Evolutionary conservation across 2,329 filamentous ascomycete genomes (phyloP).

Genomic region (Zalaria obscura): DNA sequence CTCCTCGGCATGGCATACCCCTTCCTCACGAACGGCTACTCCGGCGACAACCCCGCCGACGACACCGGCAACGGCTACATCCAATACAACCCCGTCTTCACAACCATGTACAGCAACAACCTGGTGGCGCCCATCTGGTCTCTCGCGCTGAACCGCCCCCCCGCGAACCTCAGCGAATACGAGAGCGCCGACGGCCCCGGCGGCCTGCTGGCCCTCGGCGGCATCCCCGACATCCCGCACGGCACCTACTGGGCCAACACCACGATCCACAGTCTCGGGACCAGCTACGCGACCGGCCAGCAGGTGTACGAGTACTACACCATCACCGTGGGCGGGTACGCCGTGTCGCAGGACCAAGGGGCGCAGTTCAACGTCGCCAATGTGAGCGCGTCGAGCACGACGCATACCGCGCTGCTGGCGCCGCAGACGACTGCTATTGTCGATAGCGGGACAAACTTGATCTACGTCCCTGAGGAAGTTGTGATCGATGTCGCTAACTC

Average conservation of each 20-base stretch:
- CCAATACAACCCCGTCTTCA: constrained; percentile 37
- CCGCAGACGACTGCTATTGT: constrained; percentile 20
- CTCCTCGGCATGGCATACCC: constrained; percentile 39
- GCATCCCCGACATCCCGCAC: constrained; percentile 30
- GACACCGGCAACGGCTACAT: constrained; percentile 10
- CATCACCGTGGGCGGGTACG: constrained; percentile 19
- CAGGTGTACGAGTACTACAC: constrained; percentile 25
- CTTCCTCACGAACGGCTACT: constrained; percentile 28
- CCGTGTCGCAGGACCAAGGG: constrained; percentile 8
- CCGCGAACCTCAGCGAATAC: background rate
- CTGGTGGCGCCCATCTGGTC: constrained; percentile 32
- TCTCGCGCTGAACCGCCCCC: constrained; percentile 28
- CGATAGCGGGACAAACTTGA: constrained; percentile 29
- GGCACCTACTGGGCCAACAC: constrained; percentile 16
- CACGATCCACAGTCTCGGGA: constrained; percentile 6
- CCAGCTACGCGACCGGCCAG: constrained; percentile 11
- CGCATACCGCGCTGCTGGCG: constrained; percentile 1
- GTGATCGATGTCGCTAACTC: constrained; percentile 23
- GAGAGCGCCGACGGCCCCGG: constrained; percentile 9
- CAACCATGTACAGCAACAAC: constrained; percentile 31
- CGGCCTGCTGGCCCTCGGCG: constrained; percentile 35
- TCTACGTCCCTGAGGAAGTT: constrained; percentile 25
- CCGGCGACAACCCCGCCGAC: constrained; percentile 12
- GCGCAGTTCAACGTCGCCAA: constrained; percentile 13
- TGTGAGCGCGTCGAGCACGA: background rate